Percentiles rank a stretch among this genome's conserved stretches.
Evolutionary conservation across 2,329 filamentous ascomycete species (phyloP).

Genomic region (Alternaria dauci): DNA sequence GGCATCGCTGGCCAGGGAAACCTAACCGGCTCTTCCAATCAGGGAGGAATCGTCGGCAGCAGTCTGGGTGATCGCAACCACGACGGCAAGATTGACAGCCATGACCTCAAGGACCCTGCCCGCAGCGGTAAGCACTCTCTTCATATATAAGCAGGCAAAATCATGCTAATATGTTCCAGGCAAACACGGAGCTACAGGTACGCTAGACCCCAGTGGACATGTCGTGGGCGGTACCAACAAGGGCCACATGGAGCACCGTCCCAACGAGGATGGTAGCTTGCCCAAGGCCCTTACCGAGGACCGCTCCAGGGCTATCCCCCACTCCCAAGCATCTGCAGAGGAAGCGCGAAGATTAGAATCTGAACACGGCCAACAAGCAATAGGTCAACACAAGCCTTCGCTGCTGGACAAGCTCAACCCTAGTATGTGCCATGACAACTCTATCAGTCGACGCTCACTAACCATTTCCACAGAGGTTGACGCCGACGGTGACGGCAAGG

Average conservation of each 20-base stretch:
- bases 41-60: constrained; percentile 3
- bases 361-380: constrained; percentile 20
- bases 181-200: constrained; percentile 18
- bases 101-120: constrained; percentile 11
- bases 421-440: constrained; percentile 19
- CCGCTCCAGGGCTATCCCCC: constrained; percentile 19
- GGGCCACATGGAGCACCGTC: constrained; percentile 16
- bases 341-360: constrained; percentile 6
- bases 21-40: constrained; percentile 8
- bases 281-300: constrained; percentile 22
- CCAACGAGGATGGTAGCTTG: constrained; percentile 21
- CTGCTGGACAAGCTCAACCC: constrained; percentile 65
- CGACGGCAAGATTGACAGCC: constrained; percentile 11
- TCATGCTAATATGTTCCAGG: constrained; percentile 4
- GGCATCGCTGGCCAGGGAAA: constrained; percentile 13
- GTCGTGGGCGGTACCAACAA: constrained; percentile 13
- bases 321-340: constrained; percentile 28
- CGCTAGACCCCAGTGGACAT: constrained; percentile 7
- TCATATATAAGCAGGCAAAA: too few relatives aligned
- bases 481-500: constrained; percentile 64
- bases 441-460: not conserved
- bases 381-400: constrained; percentile 53
- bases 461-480: constrained; percentile 47
- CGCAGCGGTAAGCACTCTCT: constrained; percentile 6
- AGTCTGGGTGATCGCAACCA: constrained; percentile 8